A percentile compares a stretch with the other conserved stretches of the same genome.
phyloP scores from a whole-genome alignment of 441 rosid genomes.

The Pelargonium myrrhifolium region DNA sequence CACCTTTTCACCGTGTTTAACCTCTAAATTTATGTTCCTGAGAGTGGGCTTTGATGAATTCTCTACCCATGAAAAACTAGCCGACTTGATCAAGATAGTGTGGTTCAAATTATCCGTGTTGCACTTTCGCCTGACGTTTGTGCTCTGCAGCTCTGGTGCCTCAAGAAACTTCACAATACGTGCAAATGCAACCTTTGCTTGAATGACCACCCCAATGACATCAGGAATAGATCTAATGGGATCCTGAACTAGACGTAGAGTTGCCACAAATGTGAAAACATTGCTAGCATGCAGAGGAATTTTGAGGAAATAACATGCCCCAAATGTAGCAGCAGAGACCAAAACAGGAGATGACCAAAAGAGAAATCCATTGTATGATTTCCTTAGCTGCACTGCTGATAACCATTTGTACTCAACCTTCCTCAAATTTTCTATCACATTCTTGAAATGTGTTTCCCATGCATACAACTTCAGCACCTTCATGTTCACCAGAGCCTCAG shows the following conservation, averaged over 20 bases:
- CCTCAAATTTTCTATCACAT: slow-evolving; percentile 60
- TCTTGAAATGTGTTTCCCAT: slow-evolving; percentile 90
- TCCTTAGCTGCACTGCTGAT: slow-evolving; percentile 67
- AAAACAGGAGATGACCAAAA: slow-evolving; percentile 88
- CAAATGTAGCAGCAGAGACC: slow-evolving; percentile 80
- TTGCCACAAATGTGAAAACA: slow-evolving; percentile 89
- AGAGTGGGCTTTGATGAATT: slow-evolving; percentile 47
- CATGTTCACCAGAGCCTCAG: slow-evolving; percentile 84
- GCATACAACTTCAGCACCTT: slow-evolving; percentile 85
- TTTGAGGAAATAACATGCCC: slow-evolving; percentile 68
- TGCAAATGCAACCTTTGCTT: slow-evolving; percentile 80
- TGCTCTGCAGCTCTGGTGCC: slow-evolving; percentile 77
- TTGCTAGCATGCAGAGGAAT: slow-evolving; percentile 74
- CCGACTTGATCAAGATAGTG: slow-evolving; percentile 47
- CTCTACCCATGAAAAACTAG: slow-evolving; percentile 78
- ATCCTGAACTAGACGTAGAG: slow-evolving; percentile 83
- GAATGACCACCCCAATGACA: slow-evolving; percentile 76
- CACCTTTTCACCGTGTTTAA: slow-evolving; percentile 60
- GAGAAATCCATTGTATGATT: slow-evolving; percentile 50
- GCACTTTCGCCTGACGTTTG: slow-evolving; percentile 33
- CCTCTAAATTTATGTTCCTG: slow-evolving; percentile 50
- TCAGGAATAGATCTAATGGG: slow-evolving; percentile 81
- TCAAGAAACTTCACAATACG: slow-evolving; percentile 74
- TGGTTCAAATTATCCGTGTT: slow-evolving; percentile 22
- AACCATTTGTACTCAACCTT: slow-evolving; percentile 57